Evolutionary conservation across 2,329 filamentous ascomycete genomes (phyloP), one percentile per base, ranked within the genome.

Genomic region (Mycosphaerella arachidis): DNA sequence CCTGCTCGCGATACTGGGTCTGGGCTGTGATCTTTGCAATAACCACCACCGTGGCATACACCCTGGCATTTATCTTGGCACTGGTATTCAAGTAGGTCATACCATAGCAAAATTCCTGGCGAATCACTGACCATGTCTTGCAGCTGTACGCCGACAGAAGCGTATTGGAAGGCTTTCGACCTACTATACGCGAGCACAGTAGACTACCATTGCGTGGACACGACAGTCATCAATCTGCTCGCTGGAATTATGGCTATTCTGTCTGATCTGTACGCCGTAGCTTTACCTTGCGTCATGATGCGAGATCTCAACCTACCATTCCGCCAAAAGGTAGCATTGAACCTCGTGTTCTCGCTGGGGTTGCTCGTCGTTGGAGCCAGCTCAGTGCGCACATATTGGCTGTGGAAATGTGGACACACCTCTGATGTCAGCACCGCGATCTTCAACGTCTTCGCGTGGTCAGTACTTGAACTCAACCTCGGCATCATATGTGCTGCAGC

Each of bases 201-300:
- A 33, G 43, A 73, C 18, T 66, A 75, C 27, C 59, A 62, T 2
- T 79, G 76, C 64, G 66, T 71, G 10, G 66, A 78, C 56, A 77
- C 77, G 16, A 72, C 66, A 3, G 70, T 71, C n/a, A 64, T 74
- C 31, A 73, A 77, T 37, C 64, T 78, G 2, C 63, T 74, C 7
- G 74, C 74, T 18, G 74, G 75, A 16, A 71, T 71, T 8, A 68
- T 77, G 58, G 75, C 75, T 56, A 71, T 73, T 2, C 18, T 76
- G 2, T 74, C 75, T 50, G 77, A 79, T 55, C 63, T 78, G 7
- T 67, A 78, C 59, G 72, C 77, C 1, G 74, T 75, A 50, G 63
- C 69, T 1, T 63, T 81, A 27, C 79, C 79, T 0, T 68, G 77
- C 10, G 71, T 79, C 24, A 73, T 81, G 31, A 75, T 80, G 6